These are phyloP conservation scores for Aureobasidium sp. DNA, from an alignment of 2,329 filamentous ascomycete genomes.

Conservation along the genomic window DNA sequence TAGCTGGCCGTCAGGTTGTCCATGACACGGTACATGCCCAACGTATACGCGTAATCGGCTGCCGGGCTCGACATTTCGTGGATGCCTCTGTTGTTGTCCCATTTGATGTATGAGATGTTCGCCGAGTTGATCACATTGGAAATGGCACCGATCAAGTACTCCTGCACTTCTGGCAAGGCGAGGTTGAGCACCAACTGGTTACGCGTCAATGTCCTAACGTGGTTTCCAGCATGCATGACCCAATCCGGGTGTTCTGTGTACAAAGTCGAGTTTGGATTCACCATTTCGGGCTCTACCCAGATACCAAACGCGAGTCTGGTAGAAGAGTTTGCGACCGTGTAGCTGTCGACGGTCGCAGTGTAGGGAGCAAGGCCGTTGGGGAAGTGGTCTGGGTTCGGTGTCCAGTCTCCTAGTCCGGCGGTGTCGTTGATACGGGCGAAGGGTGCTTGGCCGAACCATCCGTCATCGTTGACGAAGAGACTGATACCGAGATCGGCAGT, in stretches of 20 bases:
- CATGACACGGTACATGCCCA: constrained; percentile 58
- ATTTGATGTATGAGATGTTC: constrained; percentile 56
- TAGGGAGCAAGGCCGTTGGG: constrained; percentile 50
- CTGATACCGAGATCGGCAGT: constrained; percentile 54
- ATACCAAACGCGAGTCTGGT: constrained; percentile 53
- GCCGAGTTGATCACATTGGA: constrained; percentile 48
- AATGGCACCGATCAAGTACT: constrained; percentile 53
- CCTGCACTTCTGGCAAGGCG: constrained; percentile 54
- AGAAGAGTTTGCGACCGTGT: constrained; percentile 43
- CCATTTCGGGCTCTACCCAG: constrained; percentile 65
- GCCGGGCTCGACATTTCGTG: constrained; percentile 52
- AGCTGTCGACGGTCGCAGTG: constrained; percentile 45
- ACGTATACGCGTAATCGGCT: constrained; percentile 53
- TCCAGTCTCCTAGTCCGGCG: constrained; percentile 58
- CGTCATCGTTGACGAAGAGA: constrained; percentile 60
- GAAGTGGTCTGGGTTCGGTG: constrained; percentile 51
- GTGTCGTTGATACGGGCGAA: constrained; percentile 53
- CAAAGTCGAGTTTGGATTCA: constrained; percentile 55
- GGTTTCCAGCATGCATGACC: constrained; percentile 51
- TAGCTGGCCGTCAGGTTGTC: constrained; percentile 53
- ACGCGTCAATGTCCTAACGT: constrained; percentile 50
- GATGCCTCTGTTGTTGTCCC: constrained; percentile 61
- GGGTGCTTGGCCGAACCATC: constrained; percentile 56
- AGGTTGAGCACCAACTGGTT: constrained; percentile 58
- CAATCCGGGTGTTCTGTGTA: constrained; percentile 59